Percentiles rank a stretch among this genome's conserved stretches.
phyloP scores from a whole-genome alignment of 2,329 filamentous ascomycete genomes.

The Aphanoascus verrucosus region DNA sequence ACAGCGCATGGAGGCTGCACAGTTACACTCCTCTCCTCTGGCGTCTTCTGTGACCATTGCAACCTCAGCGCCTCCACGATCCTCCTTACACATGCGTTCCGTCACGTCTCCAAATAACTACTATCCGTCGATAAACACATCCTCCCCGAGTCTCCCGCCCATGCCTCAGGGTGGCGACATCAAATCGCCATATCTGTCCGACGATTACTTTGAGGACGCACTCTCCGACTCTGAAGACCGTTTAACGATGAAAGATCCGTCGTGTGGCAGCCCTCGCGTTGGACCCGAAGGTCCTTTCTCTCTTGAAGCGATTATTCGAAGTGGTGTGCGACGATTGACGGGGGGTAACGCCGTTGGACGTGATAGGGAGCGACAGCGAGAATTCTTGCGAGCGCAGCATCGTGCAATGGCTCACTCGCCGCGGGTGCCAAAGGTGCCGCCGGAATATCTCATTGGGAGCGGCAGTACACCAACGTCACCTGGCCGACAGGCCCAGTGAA shows the following conservation, averaged over 20 bases:
- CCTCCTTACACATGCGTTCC: constrained; percentile 66
- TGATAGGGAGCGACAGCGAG: constrained; percentile 38
- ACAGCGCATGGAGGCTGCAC: constrained; percentile 40
- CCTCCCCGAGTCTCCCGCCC: constrained; percentile 19
- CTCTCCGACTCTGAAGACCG: constrained; percentile 78
- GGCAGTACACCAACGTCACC: constrained; percentile 9
- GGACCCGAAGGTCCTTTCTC: constrained; percentile 35
- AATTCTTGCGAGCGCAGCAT: constrained; percentile 35
- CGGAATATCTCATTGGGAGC: constrained; percentile 35
- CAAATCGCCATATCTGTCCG: constrained; percentile 55
- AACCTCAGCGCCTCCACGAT: constrained; percentile 41
- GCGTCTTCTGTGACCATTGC: constrained; percentile 36
- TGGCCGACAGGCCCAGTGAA: background rate
- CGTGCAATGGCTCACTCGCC: constrained; percentile 30
- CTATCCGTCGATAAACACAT: constrained; percentile 27
- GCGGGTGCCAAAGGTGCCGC: constrained; percentile 39
- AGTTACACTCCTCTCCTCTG: constrained; percentile 48
- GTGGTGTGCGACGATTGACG: constrained; percentile 39
- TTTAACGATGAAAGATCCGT: constrained; percentile 21
- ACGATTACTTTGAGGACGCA: constrained; percentile 66
- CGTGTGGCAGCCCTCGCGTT: constrained; percentile 24
- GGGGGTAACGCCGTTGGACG: constrained; percentile 33
- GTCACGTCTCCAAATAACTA: constrained; percentile 66
- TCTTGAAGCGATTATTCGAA: constrained; percentile 37
- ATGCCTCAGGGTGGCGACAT: constrained; percentile 39